These are phyloP conservation scores for Alnus rubra DNA, from an alignment of 306 rosid genomes.

Conservation along the genomic window DNA sequence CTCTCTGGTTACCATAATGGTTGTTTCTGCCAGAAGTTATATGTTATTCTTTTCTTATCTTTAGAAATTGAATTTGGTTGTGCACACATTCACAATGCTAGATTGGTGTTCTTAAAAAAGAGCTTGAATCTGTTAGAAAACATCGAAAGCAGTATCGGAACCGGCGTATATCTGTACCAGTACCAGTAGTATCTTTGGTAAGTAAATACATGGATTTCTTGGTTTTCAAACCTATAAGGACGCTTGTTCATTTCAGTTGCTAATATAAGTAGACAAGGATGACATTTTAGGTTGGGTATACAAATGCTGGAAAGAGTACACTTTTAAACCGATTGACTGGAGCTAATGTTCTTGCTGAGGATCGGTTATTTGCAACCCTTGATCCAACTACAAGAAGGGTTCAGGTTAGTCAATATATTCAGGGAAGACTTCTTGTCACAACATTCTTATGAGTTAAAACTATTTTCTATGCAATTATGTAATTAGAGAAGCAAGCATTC, in stretches of 20 bases:
- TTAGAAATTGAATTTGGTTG: conserved; percentile 16
- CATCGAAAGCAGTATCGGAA: conserved; percentile 91
- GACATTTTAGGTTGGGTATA: conserved; percentile 84
- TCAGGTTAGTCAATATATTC: conserved; percentile 60
- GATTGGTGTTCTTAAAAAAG: conserved; percentile 78
- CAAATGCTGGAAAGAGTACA: conserved; percentile 98
- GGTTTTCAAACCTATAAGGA: conserved; percentile 17
- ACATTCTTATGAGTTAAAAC: not conserved
- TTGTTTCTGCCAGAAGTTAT: conserved; percentile 10
- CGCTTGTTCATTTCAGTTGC: conserved; percentile 8
- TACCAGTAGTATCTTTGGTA: conserved; percentile 93
- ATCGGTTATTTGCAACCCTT: conserved; percentile 91
- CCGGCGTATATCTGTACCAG: conserved; percentile 79
- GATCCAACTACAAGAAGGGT: conserved; percentile 99
- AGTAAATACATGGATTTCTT: conserved; percentile 22
- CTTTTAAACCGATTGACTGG: conserved; percentile 91
- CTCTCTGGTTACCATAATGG: not conserved
- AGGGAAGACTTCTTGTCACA: conserved; percentile 15
- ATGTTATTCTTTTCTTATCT: conserved; percentile 8
- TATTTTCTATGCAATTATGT: not conserved
- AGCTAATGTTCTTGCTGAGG: conserved; percentile 95
- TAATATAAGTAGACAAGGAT: conserved; percentile 23
- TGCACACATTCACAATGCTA: conserved; percentile 42
- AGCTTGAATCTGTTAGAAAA: conserved; percentile 83
- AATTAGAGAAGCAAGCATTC: not conserved